Conservation (phyloP, 2,329 filamentous ascomycete genomes). For the Trichoderma sp. region DNA sequence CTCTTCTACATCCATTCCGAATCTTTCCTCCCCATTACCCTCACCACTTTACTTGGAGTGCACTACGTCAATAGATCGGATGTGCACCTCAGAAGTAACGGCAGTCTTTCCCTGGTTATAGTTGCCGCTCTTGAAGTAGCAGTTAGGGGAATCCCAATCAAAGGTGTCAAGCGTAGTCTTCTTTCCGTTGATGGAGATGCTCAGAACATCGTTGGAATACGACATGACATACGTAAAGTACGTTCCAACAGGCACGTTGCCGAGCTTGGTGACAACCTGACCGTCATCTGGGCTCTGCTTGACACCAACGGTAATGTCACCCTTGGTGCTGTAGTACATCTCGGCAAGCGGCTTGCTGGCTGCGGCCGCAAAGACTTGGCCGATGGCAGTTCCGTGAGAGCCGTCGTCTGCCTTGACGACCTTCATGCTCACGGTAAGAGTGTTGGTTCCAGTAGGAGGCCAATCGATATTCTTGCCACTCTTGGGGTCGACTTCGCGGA, state of each 20-base stretch:
- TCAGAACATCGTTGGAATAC: slow-evolving; percentile 35
- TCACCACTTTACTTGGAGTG: slow-evolving; percentile 27
- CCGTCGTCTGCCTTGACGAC: slow-evolving; percentile 36
- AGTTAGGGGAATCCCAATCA: slow-evolving; percentile 29
- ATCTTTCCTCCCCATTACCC: neutral
- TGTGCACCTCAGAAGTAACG: slow-evolving; percentile 27
- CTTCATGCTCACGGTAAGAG: slow-evolving; percentile 23
- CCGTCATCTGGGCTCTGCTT: slow-evolving; percentile 28
- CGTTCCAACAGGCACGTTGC: slow-evolving; percentile 32
- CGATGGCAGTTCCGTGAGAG: slow-evolving; percentile 33
- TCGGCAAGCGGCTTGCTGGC: slow-evolving; percentile 39
- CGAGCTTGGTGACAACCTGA: slow-evolving; percentile 32
- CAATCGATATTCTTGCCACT: slow-evolving; percentile 32
- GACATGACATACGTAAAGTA: slow-evolving; percentile 38
- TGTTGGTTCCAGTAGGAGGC: slow-evolving; percentile 17
- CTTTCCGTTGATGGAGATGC: slow-evolving; percentile 31
- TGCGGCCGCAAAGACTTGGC: slow-evolving; percentile 38
- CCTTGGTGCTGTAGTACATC: slow-evolving; percentile 36
- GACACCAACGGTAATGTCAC: slow-evolving; percentile 37
- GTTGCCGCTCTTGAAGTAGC: slow-evolving; percentile 40
- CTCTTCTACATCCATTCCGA: neutral
- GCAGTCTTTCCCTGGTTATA: slow-evolving; percentile 35
- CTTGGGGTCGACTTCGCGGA: slow-evolving; percentile 35
- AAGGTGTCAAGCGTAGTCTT: slow-evolving; percentile 29
- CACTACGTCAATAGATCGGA: slow-evolving; percentile 22